Base-by-base conservation (phyloP, 495 filamentous ascomycete species). In the Aspergillus mulundensis region DNA sequence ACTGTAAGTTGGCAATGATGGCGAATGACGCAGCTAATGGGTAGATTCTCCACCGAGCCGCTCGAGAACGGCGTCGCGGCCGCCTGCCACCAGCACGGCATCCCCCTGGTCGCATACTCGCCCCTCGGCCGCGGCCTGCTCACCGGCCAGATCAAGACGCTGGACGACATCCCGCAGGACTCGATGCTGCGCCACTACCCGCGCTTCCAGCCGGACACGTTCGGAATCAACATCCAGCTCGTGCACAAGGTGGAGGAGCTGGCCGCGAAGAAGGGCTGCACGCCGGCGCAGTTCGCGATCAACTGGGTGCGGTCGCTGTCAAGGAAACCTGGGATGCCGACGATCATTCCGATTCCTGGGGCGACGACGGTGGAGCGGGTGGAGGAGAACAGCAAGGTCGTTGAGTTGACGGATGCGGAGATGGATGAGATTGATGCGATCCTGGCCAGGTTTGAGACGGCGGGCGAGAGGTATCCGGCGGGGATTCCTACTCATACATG, bases 291-390 rank as follows among this genome's bases (percentile, higher is more conserved):
- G 73, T 72, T 96, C 34, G 91, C 90, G 11, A 73, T 96, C 51
- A 80, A 73, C 19, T 97, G 92, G 91, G 74, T 86, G 3, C 69
- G 70, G 32, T 71, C 72, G 3, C 65, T 85, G 53, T 79, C 81
- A 43, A 72, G 70, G 28, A 75, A 79, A 61, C 74, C 83, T 39
- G 88, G 84, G 12, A 77, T 86, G 66, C 83, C 84, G 12, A 79
- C 76, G 4, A 87, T 95, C 61, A 87, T 96, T 53, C 91, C 91
- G 2, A 95, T 96, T 59, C 91, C 91, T 0, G 91, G 91, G 7
- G 83, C 70, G 16, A 79, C 77, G n/a, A 80, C 78, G 8, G 64
- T 59, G 32, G 72, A 75, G 53, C 74, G 74, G 60, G 71, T 80
- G 12, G 61, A 62, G 18, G 76, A 82, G 60, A 82, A 82, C 38